A percentile compares a stretch with the other conserved stretches of the same genome.
Conservation (phyloP, 2,329 filamentous ascomycete genomes). For the Penicillium sp. region DNA sequence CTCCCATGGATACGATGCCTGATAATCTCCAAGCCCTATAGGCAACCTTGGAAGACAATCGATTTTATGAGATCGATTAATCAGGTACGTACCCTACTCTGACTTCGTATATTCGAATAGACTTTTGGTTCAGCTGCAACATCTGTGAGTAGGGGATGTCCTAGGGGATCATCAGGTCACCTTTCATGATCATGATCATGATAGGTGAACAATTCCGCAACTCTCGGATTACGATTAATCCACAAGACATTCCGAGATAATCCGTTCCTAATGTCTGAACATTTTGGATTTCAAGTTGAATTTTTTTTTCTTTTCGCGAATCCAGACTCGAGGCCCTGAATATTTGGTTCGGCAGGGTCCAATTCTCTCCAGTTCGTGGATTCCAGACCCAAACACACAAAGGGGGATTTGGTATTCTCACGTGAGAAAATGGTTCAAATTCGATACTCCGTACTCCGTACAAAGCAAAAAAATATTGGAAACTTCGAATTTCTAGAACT, state of each 20-base stretch:
- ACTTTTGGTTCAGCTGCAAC: neutral
- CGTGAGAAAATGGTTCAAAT: neutral
- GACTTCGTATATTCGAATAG: neutral
- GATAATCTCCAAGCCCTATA: neutral
- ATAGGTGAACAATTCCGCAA: neutral
- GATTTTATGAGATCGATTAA: neutral
- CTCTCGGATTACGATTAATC: neutral
- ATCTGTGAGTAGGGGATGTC: neutral
- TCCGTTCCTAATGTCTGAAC: neutral
- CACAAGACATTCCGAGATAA: constrained; percentile 1
- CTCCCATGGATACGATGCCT: constrained; percentile 15
- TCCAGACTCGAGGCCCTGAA: neutral
- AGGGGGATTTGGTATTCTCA: neutral
- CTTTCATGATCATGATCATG: neutral
- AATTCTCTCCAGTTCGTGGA: neutral
- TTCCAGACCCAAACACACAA: neutral
- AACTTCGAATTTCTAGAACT: neutral
- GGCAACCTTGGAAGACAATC: neutral
- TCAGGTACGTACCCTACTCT: neutral
- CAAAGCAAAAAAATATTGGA: neutral
- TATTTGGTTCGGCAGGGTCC: neutral
- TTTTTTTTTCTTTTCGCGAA: neutral
- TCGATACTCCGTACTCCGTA: no score
- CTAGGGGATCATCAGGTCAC: neutral
- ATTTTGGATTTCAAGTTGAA: neutral